These are phyloP conservation scores for Petasospora fabianii DNA, from an alignment of 1,139 yeast genomes.

Conservation along the genomic window DNA sequence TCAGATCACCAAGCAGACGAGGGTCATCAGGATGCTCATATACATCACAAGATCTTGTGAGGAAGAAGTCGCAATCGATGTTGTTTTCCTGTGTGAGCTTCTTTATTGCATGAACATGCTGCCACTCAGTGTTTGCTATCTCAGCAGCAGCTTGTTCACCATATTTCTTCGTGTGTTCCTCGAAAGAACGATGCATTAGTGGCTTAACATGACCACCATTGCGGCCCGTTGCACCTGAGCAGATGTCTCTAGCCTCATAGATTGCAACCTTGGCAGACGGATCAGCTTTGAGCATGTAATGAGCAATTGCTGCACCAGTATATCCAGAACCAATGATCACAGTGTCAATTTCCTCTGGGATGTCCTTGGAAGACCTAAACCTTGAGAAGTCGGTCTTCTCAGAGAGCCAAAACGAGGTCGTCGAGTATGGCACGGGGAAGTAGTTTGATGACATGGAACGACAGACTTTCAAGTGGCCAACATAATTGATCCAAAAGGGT, in stretches of 20 bases:
- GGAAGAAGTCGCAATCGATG: slow-evolving; percentile 34
- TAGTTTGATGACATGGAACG: too few species aligned
- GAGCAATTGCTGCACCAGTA: slow-evolving; percentile 37
- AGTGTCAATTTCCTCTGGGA: slow-evolving; percentile 32
- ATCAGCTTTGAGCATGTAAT: slow-evolving; percentile 26
- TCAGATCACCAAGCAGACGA: slow-evolving; percentile 13
- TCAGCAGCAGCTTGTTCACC: slow-evolving; percentile 33
- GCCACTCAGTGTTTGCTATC: slow-evolving; percentile 32
- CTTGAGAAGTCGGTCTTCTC: slow-evolving; percentile 13
- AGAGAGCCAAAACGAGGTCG: slow-evolving; percentile 11
- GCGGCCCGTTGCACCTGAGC: slow-evolving; percentile 48
- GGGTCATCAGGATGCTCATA: slow-evolving; percentile 27
- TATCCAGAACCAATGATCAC: slow-evolving; percentile 40
- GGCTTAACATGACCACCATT: slow-evolving; percentile 47
- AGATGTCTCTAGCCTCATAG: slow-evolving; percentile 39
- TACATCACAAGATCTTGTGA: slow-evolving; percentile 33
- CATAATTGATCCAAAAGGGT: too few species aligned
- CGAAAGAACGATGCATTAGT: slow-evolving; percentile 29
- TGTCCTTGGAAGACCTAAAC: slow-evolving; percentile 14
- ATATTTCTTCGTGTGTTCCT: slow-evolving; percentile 22
- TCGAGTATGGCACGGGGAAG: slow-evolving; percentile 5
- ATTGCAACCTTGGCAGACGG: slow-evolving; percentile 29
- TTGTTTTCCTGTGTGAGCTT: slow-evolving; percentile 29
- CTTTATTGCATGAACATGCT: slow-evolving; percentile 29
- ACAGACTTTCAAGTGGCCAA: too few species aligned